phyloP scores from a whole-genome alignment of 78 protist species.

The Dictyostelium brefeldianum region DNA sequence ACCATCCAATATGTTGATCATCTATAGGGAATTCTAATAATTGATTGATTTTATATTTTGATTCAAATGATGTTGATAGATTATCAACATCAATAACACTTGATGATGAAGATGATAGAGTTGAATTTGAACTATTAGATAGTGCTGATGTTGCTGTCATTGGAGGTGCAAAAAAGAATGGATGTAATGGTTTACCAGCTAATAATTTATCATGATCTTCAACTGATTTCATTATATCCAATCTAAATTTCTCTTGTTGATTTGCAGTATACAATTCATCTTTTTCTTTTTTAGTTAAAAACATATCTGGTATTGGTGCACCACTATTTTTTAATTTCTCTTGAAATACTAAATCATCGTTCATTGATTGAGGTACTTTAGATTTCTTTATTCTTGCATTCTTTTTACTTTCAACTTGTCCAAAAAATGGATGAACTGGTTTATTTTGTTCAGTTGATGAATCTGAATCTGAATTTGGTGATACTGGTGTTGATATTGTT shows the following conservation, averaged over 20 bases:
- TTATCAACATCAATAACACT: neutral
- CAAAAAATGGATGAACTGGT: conserved; percentile 52
- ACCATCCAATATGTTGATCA: conserved; percentile 20
- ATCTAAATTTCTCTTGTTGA: conserved; percentile 32
- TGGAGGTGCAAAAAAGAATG: conserved; percentile 45
- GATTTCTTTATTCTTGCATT: neutral
- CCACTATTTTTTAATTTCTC: conserved; percentile 8
- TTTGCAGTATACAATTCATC: neutral
- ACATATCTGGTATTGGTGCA: conserved; percentile 20
- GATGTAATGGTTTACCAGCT: conserved; percentile 41
- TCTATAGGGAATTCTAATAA: conserved; percentile 33
- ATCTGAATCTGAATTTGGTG: conserved; percentile 1
- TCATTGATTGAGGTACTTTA: neutral
- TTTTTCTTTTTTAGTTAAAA: conserved; percentile 35
- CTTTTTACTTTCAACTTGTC: neutral
- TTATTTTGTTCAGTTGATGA: neutral
- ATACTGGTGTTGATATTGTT: neutral
- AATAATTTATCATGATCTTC: conserved; percentile 23
- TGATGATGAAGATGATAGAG: neutral
- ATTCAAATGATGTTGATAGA: neutral
- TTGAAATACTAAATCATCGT: conserved; percentile 4
- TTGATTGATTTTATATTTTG: neutral
- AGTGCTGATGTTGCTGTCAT: neutral
- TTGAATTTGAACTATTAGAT: neutral
- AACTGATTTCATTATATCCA: conserved; percentile 38